phyloP scores from a whole-genome alignment of 169 alveolate genomes.

The Babesia sp. region DNA sequence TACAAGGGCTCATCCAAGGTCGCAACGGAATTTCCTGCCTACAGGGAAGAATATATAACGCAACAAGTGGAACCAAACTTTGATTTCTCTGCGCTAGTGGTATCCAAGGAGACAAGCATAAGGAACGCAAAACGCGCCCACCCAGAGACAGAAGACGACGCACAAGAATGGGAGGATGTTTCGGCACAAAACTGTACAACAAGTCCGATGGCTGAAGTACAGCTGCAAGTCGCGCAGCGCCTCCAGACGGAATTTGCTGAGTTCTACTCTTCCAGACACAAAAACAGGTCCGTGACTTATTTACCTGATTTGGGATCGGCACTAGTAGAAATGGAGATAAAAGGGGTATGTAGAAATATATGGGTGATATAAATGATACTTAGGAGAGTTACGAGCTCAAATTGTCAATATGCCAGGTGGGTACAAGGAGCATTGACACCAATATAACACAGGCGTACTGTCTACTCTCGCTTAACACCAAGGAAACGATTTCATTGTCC shows the following conservation, averaged over 20 bases:
- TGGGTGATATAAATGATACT: not conserved
- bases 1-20: conserved; percentile 2
- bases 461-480: conserved; percentile 37
- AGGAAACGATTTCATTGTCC: not conserved
- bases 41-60: not conserved
- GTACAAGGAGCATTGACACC: not conserved
- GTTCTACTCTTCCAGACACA: conserved; percentile 17
- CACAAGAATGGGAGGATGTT: conserved; percentile 5
- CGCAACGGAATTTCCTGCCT: not conserved
- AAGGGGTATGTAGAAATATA: not conserved
- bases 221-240: not conserved
- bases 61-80: not conserved
- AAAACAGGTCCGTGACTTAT: conserved; percentile 34
- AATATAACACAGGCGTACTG: conserved; percentile 25
- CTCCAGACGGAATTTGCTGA: conserved; percentile 24
- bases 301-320: conserved; percentile 54
- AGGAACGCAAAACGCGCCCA: not conserved
- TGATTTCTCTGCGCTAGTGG: conserved; percentile 8
- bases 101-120: conserved; percentile 43
- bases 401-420: conserved; percentile 33
- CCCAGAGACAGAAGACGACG: conserved; percentile 1
- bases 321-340: not conserved
- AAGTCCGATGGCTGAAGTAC: not conserved
- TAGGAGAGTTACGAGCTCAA: conserved; percentile 16
- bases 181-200: not conserved